These are phyloP conservation scores for Stipa capillata DNA, from an alignment of 176 grass and related monocot genomes.

Conservation along the genomic window DNA sequence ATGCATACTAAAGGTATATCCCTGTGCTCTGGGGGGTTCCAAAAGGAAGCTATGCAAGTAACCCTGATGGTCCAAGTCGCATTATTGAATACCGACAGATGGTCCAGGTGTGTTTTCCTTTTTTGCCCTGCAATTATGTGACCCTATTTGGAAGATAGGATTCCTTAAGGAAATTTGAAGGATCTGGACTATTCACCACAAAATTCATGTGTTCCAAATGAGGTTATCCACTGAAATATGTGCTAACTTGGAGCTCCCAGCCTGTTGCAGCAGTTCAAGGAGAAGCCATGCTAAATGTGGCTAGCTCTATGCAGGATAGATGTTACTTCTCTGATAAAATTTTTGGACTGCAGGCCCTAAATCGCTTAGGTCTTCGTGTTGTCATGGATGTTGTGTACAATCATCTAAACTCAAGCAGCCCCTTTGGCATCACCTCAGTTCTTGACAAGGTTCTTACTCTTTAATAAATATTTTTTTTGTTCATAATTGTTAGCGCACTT, in stretches of 20 bases:
- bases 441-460: conserved; percentile 71
- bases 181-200: neutral
- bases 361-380: conserved; percentile 69
- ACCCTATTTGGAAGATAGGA: neutral
- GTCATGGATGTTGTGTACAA: conserved; percentile 93
- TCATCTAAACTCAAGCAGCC: conserved; percentile 77
- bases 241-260: neutral
- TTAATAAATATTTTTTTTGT: neutral
- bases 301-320: neutral
- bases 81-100: conserved; percentile 84
- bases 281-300: neutral
- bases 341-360: conserved; percentile 58
- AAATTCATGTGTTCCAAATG: neutral
- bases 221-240: neutral
- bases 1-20: conserved; percentile 64
- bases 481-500: too few relatives aligned
- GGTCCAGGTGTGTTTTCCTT: conserved; percentile 60
- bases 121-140: neutral
- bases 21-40: conserved; percentile 86
- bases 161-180: neutral
- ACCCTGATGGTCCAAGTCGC: conserved; percentile 74
- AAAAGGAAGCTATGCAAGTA: conserved; percentile 90
- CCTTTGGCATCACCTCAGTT: conserved; percentile 56
- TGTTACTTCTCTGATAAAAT: conserved; percentile 21
- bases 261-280: neutral